These are phyloP conservation scores for Brasenia schreberi DNA, from an alignment of 164 flowering plant genomes.

Conservation along the genomic window DNA sequence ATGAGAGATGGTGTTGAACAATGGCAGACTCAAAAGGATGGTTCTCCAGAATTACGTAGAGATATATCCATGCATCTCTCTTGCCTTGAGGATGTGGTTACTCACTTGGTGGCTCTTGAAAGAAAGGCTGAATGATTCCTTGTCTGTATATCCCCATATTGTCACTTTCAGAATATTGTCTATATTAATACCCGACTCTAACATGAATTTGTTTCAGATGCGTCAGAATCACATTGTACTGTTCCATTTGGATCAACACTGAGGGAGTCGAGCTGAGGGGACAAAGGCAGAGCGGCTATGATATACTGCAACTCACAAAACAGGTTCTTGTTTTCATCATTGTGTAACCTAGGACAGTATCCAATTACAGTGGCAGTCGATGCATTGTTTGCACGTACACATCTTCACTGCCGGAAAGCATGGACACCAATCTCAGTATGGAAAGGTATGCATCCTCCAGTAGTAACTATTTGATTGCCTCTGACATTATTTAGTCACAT, in stretches of 20 bases:
- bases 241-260: neutral
- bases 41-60: conserved; percentile 34
- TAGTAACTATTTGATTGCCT: no score
- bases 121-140: conserved; percentile 9
- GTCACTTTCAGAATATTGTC: neutral
- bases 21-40: conserved; percentile 35
- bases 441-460: no score
- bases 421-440: no score
- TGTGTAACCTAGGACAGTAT: no score
- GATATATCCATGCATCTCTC: conserved; percentile 41
- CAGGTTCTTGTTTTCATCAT: neutral
- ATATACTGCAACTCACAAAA: neutral
- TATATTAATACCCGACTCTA: no score
- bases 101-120: conserved; percentile 34
- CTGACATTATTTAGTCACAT: no score
- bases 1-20: conserved; percentile 46
- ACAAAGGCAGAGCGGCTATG: neutral
- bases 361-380: no score
- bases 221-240: neutral
- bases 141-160: neutral
- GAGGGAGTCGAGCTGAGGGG: neutral
- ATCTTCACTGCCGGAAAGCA: no score
- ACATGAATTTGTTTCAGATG: no score
- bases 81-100: conserved; percentile 55
- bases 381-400: no score